Conservation (phyloP, 257 asterid species). For the Lithospermum erythrorhizon region DNA sequence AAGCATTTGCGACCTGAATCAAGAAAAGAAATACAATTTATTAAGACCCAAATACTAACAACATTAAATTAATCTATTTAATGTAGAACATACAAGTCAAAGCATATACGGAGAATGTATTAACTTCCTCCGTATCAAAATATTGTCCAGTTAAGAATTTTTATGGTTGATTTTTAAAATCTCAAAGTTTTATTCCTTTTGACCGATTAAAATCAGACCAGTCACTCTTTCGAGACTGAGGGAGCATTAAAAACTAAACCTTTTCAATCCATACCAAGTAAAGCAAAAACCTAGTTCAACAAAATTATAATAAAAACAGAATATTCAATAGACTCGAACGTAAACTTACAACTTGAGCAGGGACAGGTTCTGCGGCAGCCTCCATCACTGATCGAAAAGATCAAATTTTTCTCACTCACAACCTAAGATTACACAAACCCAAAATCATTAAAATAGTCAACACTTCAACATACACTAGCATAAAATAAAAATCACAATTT, state of each 20-base stretch:
- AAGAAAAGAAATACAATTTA: background rate
- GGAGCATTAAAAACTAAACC: background rate
- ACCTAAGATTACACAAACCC: slow-evolving; percentile 13
- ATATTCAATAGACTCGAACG: background rate
- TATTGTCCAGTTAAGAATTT: no score
- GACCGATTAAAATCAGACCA: background rate
- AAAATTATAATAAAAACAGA: background rate
- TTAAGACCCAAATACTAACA: background rate
- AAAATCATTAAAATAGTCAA: slow-evolving; percentile 5
- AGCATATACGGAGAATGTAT: no score
- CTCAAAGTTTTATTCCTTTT: background rate
- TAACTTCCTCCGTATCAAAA: no score
- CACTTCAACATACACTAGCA: slow-evolving; percentile 1
- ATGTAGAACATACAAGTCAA: no score
- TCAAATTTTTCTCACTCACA: slow-evolving; percentile 10
- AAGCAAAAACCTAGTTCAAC: background rate
- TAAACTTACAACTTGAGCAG: slow-evolving; percentile 59
- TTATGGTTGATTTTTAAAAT: no score
- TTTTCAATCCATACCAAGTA: background rate
- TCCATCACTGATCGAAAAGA: slow-evolving; percentile 25
- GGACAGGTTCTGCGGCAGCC: slow-evolving; percentile 26
- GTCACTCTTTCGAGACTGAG: background rate
- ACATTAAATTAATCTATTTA: background rate
- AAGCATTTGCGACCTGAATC: slow-evolving; percentile 75
- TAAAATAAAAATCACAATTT: no score